These are phyloP conservation scores for Cytospora piceicola DNA, from an alignment of 2,329 filamentous ascomycete species.

Conservation along the genomic window DNA sequence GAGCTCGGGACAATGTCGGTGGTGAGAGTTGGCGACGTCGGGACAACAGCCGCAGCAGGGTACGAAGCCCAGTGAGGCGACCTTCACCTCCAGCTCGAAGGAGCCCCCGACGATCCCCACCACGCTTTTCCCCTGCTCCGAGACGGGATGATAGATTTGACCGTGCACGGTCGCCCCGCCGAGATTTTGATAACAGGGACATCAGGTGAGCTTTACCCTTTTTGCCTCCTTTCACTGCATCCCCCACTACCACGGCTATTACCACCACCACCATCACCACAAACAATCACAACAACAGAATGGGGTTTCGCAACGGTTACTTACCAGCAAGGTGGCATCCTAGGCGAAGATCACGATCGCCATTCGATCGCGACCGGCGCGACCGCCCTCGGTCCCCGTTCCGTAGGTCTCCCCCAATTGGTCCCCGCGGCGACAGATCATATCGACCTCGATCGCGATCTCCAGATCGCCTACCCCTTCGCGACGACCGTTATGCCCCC, in stretches of 20 bases:
- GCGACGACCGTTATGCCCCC: slow-evolving; percentile 46
- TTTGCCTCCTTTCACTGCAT: slow-evolving; percentile 1
- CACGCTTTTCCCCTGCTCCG: slow-evolving; percentile 42
- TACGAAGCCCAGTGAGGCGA: slow-evolving; percentile 43
- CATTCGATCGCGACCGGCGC: slow-evolving; percentile 53
- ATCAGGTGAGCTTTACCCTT: slow-evolving; percentile 34
- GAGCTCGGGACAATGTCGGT: slow-evolving; percentile 38
- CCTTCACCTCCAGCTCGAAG: slow-evolving; percentile 39
- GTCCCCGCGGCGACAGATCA: slow-evolving; percentile 44
- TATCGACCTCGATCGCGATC: slow-evolving; percentile 60
- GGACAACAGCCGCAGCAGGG: slow-evolving; percentile 46
- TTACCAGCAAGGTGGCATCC: slow-evolving; percentile 23
- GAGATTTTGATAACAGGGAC: slow-evolving; percentile 46
- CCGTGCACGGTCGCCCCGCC: slow-evolving; percentile 45
- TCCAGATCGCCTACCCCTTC: slow-evolving; percentile 53
- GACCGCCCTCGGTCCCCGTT: slow-evolving; percentile 47
- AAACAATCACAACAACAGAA: slow-evolving; percentile 23
- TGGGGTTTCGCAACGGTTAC: slow-evolving; percentile 16
- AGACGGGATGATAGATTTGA: slow-evolving; percentile 46
- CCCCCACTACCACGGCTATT: slow-evolving; percentile 1
- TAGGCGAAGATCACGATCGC: slow-evolving; percentile 60
- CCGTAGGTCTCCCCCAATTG: slow-evolving; percentile 45
- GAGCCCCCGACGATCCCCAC: slow-evolving; percentile 39
- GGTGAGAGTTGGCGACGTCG: slow-evolving; percentile 45
- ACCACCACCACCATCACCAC: slow-evolving; percentile 6